Conservation (phyloP, 805 yeast species). For the Candida schatavii region DNA sequence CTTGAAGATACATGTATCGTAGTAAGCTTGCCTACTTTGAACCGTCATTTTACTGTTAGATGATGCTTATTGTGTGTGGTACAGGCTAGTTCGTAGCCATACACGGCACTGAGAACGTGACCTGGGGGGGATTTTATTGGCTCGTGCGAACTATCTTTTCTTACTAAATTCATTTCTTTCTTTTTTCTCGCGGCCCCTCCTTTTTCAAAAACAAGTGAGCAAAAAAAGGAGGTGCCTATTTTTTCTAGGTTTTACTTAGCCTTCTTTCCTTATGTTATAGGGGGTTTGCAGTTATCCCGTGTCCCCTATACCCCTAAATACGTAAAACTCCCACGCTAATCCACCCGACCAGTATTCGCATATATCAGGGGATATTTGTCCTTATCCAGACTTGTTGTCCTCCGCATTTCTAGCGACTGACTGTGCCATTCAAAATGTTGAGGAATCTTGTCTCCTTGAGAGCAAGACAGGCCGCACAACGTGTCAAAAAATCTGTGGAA, state of each 20-base stretch:
- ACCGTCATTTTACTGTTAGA: too few species aligned
- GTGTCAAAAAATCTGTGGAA: constrained; percentile 1
- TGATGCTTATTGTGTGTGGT: too few species aligned
- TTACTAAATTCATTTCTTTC: neutral
- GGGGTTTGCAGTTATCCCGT: neutral
- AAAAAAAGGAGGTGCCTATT: neutral
- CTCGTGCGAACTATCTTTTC: neutral
- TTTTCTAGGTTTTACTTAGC: neutral
- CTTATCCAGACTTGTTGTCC: too few species aligned
- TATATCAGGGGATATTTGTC: too few species aligned
- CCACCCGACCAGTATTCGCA: too few species aligned
- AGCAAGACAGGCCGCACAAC: constrained; percentile 1
- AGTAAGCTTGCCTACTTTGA: too few species aligned
- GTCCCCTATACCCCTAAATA: neutral
- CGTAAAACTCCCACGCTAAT: too few species aligned
- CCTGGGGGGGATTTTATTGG: neutral
- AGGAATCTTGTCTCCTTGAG: constrained; percentile 2
- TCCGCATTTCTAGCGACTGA: too few species aligned
- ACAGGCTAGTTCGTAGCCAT: too few species aligned
- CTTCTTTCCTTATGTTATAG: neutral
- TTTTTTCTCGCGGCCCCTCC: neutral
- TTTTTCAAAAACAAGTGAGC: neutral
- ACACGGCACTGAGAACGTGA: neutral
- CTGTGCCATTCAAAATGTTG: constrained; percentile 1
- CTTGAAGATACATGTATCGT: too few species aligned